Evolutionary conservation across 352 stramenopile genomes (phyloP), one percentile per base, ranked within the genome.

Genomic region (Phytophthora aleatoria): DNA sequence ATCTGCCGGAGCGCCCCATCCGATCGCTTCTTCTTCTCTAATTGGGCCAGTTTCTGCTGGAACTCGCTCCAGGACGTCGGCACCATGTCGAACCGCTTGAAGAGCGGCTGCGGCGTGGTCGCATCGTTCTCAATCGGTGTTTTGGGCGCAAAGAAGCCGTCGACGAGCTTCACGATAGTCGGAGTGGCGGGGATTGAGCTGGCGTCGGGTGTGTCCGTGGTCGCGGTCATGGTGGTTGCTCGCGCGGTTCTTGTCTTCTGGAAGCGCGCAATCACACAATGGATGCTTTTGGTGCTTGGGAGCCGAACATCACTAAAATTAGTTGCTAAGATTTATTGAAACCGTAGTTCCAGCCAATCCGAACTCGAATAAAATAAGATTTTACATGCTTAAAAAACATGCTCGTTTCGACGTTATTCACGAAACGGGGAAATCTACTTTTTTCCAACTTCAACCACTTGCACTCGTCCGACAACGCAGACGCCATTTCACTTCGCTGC

Each of bases 11-110:
- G 16, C 1, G 33, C 49, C 7, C 24, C 50, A 6, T 73, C 61
- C 11, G 41, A 8, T 4, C 44, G 50, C 31, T 59, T 68, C 11
- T 76, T 49, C 57, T 54, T 66, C 24, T 70, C 57, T 13, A 77
- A 30, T 11, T 74, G 62, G 4, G 45, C 26, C 1, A 78, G 6
- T 26, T 72, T 58, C 10, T 52, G 52, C 28, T 67, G 68, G 52
- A 80, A 69, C 16, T 63, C 66, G 26, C 13, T 50, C 77, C 74
- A 84, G 30, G 50, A 64, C 15, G 48, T 20, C 7, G 67, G 56
- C 16, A 66, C 51, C 38, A 75, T 61, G 49, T 57, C 41, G 45
- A 77, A 85, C n/a, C 60, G 58, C 50, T 65, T 64, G 62, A 82
- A 81, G 13, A 84, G 60, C 20, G 54, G 54, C 28, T 54, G 20